These are phyloP conservation scores for Rhodotorula toruloides DNA, from an alignment of 768 basidiomycete genomes.

Conservation along the genomic window DNA sequence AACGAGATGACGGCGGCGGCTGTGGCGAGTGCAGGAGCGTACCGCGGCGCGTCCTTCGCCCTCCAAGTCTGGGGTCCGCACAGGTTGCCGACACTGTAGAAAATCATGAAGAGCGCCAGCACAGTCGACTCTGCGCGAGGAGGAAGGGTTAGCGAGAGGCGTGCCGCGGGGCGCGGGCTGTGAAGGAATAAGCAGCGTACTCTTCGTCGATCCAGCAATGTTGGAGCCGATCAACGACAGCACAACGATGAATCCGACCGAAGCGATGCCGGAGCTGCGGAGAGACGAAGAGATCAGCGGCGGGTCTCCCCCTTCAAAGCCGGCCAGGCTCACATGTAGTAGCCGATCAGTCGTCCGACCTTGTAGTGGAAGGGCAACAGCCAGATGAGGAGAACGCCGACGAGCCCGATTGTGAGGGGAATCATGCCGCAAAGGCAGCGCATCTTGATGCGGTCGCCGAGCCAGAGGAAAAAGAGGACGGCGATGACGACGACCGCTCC, in stretches of 20 bases:
- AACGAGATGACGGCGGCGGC: not conserved
- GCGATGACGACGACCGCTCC: conserved; percentile 8
- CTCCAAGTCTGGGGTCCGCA: conserved; percentile 13
- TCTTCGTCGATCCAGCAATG: conserved; percentile 34
- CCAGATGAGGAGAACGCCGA: conserved; percentile 33
- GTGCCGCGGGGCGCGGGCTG: no score
- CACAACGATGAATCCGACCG: conserved; percentile 28
- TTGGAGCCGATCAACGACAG: conserved; percentile 35
- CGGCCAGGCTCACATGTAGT: conserved; percentile 25
- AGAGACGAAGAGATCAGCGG: not conserved
- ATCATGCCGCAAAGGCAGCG: conserved; percentile 20
- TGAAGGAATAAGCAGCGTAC: not conserved
- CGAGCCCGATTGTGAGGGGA: not conserved
- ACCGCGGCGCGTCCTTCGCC: conserved; percentile 5
- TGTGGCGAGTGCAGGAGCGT: conserved; percentile 2
- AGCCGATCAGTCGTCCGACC: conserved; percentile 27
- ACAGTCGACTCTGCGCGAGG: conserved; percentile 22
- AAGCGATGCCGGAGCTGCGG: conserved; percentile 3
- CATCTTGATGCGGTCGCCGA: conserved; percentile 10
- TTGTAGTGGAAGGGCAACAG: conserved; percentile 13
- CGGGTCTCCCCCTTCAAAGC: no score
- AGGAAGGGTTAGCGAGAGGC: not conserved
- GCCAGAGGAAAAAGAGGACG: conserved; percentile 18
- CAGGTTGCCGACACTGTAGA: conserved; percentile 35
- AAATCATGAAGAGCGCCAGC: conserved; percentile 24